Conservation (phyloP, 2,329 filamentous ascomycete species). For the Talaromyces sp. region DNA sequence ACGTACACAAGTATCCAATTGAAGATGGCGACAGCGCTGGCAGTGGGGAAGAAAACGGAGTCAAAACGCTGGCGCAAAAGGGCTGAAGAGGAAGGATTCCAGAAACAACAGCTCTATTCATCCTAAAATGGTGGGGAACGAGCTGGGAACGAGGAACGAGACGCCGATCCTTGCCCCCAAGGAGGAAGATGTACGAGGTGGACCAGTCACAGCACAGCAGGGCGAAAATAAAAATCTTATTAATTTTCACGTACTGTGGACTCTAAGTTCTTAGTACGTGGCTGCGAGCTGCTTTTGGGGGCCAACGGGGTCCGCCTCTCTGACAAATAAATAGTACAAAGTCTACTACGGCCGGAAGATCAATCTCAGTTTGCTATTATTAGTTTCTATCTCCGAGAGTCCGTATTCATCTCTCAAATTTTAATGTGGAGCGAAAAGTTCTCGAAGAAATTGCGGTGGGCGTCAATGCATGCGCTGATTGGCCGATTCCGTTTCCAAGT, state of each 20-base stretch:
- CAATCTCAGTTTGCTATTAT: neutral
- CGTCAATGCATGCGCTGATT: neutral
- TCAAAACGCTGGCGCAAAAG: neutral
- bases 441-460: neutral
- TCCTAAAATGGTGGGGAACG: neutral
- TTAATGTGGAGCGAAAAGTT: neutral
- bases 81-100: neutral
- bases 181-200: neutral
- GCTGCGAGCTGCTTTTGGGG: neutral
- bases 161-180: neutral
- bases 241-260: neutral
- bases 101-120: neutral
- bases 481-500: neutral
- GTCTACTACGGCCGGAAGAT: neutral
- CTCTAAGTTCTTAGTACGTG: neutral
- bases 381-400: too few species aligned
- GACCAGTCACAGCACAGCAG: neutral
- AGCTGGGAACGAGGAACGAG: neutral
- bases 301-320: neutral
- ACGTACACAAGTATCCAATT: neutral
- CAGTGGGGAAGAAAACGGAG: neutral
- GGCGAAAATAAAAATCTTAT: neutral
- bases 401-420: too few species aligned
- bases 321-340: too few species aligned
- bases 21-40: neutral